Evolutionary conservation across 2,329 filamentous ascomycete species (phyloP).

Genomic region (Westerdykella sp.): DNA sequence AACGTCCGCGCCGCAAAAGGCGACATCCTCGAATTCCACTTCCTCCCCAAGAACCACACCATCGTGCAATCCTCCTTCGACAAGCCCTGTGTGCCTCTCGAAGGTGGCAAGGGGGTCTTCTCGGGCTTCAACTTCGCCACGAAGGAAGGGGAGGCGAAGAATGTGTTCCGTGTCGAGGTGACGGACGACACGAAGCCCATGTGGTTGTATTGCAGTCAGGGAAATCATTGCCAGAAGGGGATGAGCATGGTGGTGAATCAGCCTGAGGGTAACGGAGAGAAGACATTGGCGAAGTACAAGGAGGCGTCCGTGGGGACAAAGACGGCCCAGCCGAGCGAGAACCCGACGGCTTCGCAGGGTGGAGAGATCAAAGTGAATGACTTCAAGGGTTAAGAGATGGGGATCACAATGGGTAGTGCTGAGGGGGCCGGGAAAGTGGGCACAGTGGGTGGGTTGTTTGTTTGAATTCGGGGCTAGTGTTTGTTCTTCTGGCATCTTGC

Average conservation of each 20-base stretch:
- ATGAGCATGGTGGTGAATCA: conserved; percentile 69
- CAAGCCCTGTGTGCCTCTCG: conserved; percentile 58
- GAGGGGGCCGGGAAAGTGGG: too few relatives aligned
- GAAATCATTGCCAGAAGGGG: conserved; percentile 61
- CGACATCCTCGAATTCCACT: conserved; percentile 44
- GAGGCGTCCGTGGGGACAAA: conserved; percentile 16
- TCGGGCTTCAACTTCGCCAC: conserved; percentile 57
- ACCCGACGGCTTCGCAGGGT: conserved; percentile 13
- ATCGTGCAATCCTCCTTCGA: conserved; percentile 70
- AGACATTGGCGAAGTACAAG: conserved; percentile 28
- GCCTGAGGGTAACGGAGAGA: conserved; percentile 17
- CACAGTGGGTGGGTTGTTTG: too few relatives aligned
- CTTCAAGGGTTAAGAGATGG: too few relatives aligned
- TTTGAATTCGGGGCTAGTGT: too few relatives aligned
- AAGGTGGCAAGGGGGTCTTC: conserved; percentile 48
- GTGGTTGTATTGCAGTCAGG: conserved; percentile 71
- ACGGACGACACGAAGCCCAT: conserved; percentile 59
- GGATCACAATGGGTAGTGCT: too few relatives aligned
- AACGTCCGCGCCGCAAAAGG: conserved; percentile 28
- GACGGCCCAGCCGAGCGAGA: conserved; percentile 16
- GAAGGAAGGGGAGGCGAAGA: conserved; percentile 12
- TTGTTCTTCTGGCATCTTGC: too few relatives aligned
- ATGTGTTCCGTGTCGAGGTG: conserved; percentile 61
- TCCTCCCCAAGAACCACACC: conserved; percentile 60
- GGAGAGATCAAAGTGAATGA: conserved; percentile 11